Conservation (phyloP, 345 rosid species). For the Heritiera littoralis region DNA sequence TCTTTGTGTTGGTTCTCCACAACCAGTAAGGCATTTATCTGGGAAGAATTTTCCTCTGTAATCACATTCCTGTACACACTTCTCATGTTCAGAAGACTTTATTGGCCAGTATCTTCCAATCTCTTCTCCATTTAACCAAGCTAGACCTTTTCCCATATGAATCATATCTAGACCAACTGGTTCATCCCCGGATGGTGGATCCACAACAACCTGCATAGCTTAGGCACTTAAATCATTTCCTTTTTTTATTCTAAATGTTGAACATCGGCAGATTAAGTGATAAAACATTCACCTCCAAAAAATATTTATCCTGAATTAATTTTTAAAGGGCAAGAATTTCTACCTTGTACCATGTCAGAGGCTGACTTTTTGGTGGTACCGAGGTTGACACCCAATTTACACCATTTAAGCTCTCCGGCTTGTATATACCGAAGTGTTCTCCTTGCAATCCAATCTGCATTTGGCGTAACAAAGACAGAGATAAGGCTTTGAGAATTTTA, state of each 20-base stretch:
- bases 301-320: background rate
- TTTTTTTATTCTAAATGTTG: background rate
- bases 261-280: background rate
- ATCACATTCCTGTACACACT: constrained; percentile 68
- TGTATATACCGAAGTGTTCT: constrained; percentile 67
- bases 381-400: constrained; percentile 69
- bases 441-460: constrained; percentile 80
- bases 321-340: constrained; percentile 7
- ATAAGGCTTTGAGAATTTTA: constrained; percentile 9
- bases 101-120: constrained; percentile 92
- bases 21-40: constrained; percentile 79
- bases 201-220: constrained; percentile 60
- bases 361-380: constrained; percentile 66
- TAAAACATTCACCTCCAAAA: background rate
- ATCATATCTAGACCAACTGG: constrained; percentile 90
- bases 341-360: constrained; percentile 97
- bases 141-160: constrained; percentile 92
- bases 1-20: constrained; percentile 93
- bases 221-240: background rate
- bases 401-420: constrained; percentile 42
- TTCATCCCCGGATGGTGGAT: constrained; percentile 78
- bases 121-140: constrained; percentile 97
- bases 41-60: constrained; percentile 81
- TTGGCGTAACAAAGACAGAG: constrained; percentile 22
- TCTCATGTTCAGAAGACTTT: constrained; percentile 42